These are phyloP conservation scores for Xylaria intraflava DNA, from an alignment of 495 filamentous ascomycete species.

Conservation along the genomic window DNA sequence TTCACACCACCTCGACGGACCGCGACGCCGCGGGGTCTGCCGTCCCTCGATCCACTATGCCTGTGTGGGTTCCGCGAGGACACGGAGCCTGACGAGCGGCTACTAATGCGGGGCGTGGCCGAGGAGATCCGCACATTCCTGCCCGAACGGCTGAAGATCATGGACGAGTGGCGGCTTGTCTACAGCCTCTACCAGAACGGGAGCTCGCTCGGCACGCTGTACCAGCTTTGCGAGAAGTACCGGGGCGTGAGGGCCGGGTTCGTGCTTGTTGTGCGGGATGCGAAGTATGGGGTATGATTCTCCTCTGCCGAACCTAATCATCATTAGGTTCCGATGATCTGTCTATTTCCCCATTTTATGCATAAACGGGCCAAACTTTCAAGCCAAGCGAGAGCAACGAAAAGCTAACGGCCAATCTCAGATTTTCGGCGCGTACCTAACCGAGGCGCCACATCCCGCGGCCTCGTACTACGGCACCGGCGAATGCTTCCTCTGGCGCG, in stretches of 20 bases:
- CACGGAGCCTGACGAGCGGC: slow-evolving; percentile 30
- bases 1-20: slow-evolving; percentile 33
- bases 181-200: slow-evolving; percentile 95
- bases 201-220: slow-evolving; percentile 78
- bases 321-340: neutral
- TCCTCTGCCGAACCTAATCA: neutral
- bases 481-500: slow-evolving; percentile 97
- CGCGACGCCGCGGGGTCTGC: slow-evolving; percentile 34
- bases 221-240: slow-evolving; percentile 59
- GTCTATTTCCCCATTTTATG: neutral
- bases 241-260: slow-evolving; percentile 71
- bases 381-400: neutral
- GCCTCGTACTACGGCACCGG: slow-evolving; percentile 89
- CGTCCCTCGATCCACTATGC: slow-evolving; percentile 40
- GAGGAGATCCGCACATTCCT: slow-evolving; percentile 92
- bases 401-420: slow-evolving; percentile 24
- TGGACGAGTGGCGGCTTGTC: slow-evolving; percentile 75
- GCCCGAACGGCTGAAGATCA: slow-evolving; percentile 75
- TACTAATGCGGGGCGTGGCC: slow-evolving; percentile 67
- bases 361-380: neutral
- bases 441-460: slow-evolving; percentile 72
- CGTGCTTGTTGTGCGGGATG: slow-evolving; percentile 78
- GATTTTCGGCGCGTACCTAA: slow-evolving; percentile 92
- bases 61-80: slow-evolving; percentile 35
- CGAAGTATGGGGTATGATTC: slow-evolving; percentile 56